Evolutionary conservation across 257 asterid genomes (phyloP).

Genomic region (Solanum peruvianum): DNA sequence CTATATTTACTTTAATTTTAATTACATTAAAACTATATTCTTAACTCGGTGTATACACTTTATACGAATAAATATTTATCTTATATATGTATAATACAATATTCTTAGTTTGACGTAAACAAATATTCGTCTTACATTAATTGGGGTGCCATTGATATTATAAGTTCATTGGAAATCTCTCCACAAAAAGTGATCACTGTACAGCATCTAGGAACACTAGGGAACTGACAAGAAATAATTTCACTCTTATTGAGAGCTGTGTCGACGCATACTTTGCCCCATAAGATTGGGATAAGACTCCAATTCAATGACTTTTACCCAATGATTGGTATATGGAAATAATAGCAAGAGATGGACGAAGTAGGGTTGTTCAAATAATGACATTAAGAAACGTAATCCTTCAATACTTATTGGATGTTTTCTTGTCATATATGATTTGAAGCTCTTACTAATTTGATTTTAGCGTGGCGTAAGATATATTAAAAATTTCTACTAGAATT

Average conservation of each 20-base stretch:
- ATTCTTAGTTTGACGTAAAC: background rate
- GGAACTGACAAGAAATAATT: background rate
- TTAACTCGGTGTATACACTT: no score
- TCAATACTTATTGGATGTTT: background rate
- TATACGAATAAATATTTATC: no score
- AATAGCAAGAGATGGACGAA: background rate
- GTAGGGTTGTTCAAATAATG: background rate
- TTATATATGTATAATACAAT: no score
- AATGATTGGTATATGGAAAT: background rate
- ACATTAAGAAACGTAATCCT: background rate
- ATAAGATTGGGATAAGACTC: background rate
- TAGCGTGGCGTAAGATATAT: fast-evolving
- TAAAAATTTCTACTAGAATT: background rate
- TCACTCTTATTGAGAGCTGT: background rate
- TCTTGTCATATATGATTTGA: background rate
- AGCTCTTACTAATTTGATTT: background rate
- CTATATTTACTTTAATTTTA: no score
- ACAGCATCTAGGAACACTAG: background rate
- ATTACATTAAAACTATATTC: no score
- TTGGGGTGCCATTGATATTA: background rate
- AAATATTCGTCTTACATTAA: background rate
- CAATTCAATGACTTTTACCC: background rate
- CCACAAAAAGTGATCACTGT: background rate
- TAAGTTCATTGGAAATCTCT: background rate
- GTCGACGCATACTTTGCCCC: background rate